Conservation (phyloP, 768 basidiomycete species). For the Cystofilobasidium bisporidii region DNA sequence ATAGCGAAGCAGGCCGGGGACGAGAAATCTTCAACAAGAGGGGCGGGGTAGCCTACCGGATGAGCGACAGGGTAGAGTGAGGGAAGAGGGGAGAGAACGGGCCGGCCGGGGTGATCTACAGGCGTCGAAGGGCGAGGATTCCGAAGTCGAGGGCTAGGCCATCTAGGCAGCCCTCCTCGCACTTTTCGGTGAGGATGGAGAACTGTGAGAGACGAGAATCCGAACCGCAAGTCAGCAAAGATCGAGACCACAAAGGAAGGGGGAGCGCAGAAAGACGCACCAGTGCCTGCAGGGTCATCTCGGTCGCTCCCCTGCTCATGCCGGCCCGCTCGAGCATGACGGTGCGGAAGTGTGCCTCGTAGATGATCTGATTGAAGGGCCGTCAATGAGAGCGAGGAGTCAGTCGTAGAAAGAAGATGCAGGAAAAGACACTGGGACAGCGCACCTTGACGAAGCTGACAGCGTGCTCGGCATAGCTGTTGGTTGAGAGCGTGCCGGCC, state of each 20-base stretch:
- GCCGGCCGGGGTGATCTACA: too few species aligned
- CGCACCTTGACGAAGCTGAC: conserved; percentile 30
- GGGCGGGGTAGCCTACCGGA: too few species aligned
- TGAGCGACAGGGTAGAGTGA: too few species aligned
- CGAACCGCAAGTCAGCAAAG: too few species aligned
- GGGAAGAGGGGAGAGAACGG: not conserved
- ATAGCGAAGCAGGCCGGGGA: too few species aligned
- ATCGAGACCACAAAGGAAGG: too few species aligned
- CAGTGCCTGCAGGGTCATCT: conserved; percentile 32
- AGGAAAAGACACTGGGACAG: too few species aligned
- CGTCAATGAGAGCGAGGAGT: too few species aligned
- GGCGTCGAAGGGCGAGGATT: conserved; percentile 29
- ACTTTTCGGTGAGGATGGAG: conserved; percentile 31
- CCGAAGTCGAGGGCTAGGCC: conserved; percentile 32
- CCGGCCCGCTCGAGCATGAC: conserved; percentile 31
- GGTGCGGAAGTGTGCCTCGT: conserved; percentile 32
- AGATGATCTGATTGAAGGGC: conserved; percentile 17
- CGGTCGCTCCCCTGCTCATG: conserved; percentile 31
- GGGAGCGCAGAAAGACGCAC: conserved; percentile 21
- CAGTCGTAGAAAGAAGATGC: too few species aligned
- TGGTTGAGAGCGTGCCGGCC: conserved; percentile 29
- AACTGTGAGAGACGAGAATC: conserved; percentile 27
- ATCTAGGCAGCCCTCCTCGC: conserved; percentile 32
- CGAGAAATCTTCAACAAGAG: not conserved
- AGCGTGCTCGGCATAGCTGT: conserved; percentile 30